Conservation (phyloP, 768 basidiomycete species). For the Hygrophorus pudorinus region DNA sequence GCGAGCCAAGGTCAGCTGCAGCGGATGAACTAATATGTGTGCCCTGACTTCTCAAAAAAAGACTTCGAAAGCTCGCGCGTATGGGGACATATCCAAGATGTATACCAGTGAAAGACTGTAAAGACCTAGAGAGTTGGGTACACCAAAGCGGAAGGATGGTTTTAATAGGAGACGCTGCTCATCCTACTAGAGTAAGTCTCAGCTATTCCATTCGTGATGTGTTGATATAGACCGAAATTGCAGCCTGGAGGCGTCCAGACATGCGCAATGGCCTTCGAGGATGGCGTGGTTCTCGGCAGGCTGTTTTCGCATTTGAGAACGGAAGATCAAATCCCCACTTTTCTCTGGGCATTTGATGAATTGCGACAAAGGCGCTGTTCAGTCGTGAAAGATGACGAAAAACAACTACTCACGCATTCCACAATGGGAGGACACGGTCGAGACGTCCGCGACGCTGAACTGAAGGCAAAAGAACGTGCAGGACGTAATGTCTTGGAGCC, state of each 20-base stretch:
- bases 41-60: too few species aligned
- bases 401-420: too few species aligned
- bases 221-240: background rate
- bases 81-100: too few species aligned
- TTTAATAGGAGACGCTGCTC: slow-evolving; percentile 41
- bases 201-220: background rate
- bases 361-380: slow-evolving; percentile 36
- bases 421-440: too few species aligned
- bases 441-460: slow-evolving; percentile 26
- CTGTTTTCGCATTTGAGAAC: slow-evolving; percentile 44
- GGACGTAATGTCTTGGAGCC: slow-evolving; percentile 7
- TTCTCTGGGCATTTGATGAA: slow-evolving; percentile 45
- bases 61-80: too few species aligned
- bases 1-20: too few species aligned
- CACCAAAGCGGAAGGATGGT: slow-evolving; percentile 32
- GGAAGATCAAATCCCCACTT: slow-evolving; percentile 35
- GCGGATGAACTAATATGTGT: too few species aligned
- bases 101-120: too few species aligned
- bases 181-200: background rate
- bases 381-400: too few species aligned
- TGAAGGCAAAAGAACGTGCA: slow-evolving; percentile 12
- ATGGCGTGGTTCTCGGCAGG: slow-evolving; percentile 47
- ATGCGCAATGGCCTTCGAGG: slow-evolving; percentile 37
- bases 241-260: background rate
- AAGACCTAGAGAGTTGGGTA: slow-evolving; percentile 36